Percentiles rank a stretch among this genome's conserved stretches.
Conservation (phyloP, 306 rosid species). For the Prinsepia uniflora region DNA sequence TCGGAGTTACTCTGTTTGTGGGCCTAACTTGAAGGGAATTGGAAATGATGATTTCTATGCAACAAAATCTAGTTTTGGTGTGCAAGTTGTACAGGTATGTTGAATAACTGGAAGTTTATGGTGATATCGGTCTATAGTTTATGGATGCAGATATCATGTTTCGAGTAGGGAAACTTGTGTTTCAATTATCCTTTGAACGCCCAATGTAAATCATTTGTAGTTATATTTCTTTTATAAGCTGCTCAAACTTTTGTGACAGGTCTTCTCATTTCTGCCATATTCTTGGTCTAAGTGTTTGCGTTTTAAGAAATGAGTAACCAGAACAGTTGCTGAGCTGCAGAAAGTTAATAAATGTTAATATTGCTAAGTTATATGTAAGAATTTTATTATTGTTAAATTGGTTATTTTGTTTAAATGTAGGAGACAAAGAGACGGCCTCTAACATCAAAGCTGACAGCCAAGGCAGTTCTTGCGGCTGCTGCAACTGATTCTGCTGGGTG, state of each 20-base stretch:
- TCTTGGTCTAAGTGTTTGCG: neutral
- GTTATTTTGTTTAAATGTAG: conserved; percentile 36
- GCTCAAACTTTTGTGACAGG: neutral
- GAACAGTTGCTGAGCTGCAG: neutral
- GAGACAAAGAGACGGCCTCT: conserved; percentile 80
- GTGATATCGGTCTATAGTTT: neutral
- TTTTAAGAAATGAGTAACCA: neutral
- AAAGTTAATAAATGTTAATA: neutral
- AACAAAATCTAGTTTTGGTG: conserved; percentile 79
- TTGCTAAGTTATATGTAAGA: conserved; percentile 15
- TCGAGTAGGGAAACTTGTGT: neutral
- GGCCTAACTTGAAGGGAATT: conserved; percentile 79
- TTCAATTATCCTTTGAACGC: neutral
- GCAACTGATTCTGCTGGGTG: conserved; percentile 92
- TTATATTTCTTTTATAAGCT: conserved; percentile 10
- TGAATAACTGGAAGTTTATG: neutral
- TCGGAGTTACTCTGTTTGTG: conserved; percentile 82
- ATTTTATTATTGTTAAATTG: conserved; percentile 17
- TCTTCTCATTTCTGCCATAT: neutral
- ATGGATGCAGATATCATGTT: neutral
- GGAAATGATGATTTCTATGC: conserved; percentile 72
- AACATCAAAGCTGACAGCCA: conserved; percentile 59
- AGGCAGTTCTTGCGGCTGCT: conserved; percentile 83
- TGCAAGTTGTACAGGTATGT: conserved; percentile 91
- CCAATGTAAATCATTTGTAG: neutral